Conservation (phyloP, 2,329 filamentous ascomycete genomes). For the Aspergillus texensis region DNA sequence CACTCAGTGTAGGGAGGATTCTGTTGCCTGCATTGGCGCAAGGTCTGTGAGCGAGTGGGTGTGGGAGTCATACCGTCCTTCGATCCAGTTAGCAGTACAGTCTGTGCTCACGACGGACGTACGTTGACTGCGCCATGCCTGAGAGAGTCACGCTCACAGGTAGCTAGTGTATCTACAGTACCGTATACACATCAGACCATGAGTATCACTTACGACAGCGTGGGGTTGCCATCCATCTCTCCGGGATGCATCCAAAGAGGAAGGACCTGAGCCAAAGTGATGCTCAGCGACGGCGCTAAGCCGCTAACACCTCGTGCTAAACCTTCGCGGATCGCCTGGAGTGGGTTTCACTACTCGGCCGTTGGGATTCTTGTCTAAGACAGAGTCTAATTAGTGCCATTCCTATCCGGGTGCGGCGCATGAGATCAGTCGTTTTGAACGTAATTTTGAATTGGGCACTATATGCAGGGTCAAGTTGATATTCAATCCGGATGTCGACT, state of each 20-base stretch:
- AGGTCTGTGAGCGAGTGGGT: conserved; percentile 13
- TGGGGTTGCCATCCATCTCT: not conserved
- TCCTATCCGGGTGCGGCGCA: conserved; percentile 2
- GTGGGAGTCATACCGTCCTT: conserved; percentile 1
- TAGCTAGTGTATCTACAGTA: not conserved
- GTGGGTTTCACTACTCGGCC: conserved; percentile 13
- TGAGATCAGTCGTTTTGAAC: not conserved
- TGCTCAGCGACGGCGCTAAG: conserved; percentile 4
- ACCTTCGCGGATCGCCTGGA: conserved; percentile 15
- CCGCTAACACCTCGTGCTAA: conserved; percentile 14
- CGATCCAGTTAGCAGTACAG: not conserved
- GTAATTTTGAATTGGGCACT: not conserved
- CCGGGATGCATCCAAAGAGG: not conserved
- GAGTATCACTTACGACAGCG: not conserved
- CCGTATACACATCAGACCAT: not conserved
- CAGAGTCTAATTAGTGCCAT: not conserved
- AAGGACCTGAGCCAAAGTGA: not conserved
- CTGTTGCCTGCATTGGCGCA: conserved; percentile 17
- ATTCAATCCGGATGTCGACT: not conserved
- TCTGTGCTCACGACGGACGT: not conserved
- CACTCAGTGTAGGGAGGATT: not conserved
- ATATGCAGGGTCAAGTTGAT: not conserved
- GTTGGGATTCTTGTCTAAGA: conserved; percentile 8
- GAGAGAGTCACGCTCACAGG: not conserved
- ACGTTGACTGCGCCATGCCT: not conserved